Conservation (phyloP, 2,329 filamentous ascomycete species). For the Colletotrichum tropicale region DNA sequence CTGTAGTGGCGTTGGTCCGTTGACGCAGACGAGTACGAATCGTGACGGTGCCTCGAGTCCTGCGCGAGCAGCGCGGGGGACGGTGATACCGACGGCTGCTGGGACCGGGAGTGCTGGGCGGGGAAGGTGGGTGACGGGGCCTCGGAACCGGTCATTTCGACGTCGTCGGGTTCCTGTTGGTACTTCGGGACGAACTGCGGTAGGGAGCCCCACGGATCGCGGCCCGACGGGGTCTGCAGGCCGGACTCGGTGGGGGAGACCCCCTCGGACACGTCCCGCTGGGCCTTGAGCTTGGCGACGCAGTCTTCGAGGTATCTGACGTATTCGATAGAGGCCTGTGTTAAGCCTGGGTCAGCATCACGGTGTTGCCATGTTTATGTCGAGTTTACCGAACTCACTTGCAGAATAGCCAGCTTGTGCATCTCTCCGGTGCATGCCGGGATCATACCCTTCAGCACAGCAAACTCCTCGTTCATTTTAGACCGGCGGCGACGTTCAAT, state of each 20-base stretch:
- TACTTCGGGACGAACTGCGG: constrained; percentile 35
- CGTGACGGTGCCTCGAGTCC: constrained; percentile 48
- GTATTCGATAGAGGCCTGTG: constrained; percentile 92
- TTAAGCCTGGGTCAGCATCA: neutral
- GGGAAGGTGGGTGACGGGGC: constrained; percentile 52
- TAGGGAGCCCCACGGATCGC: constrained; percentile 29
- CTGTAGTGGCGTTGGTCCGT: constrained; percentile 54
- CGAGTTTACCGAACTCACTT: constrained; percentile 60
- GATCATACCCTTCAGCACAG: constrained; percentile 91
- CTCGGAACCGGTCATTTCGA: constrained; percentile 66
- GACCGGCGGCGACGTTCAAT: constrained; percentile 89
- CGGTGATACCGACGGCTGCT: constrained; percentile 58
- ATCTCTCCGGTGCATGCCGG: constrained; percentile 96
- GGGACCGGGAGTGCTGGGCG: constrained; percentile 31
- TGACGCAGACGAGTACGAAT: constrained; percentile 59
- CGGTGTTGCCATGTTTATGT: neutral
- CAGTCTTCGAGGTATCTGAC: constrained; percentile 93
- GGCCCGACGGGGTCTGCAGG: constrained; percentile 29
- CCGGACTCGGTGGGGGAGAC: constrained; percentile 29
- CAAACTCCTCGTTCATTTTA: constrained; percentile 99
- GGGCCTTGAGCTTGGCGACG: constrained; percentile 76
- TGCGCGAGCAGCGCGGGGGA: constrained; percentile 57
- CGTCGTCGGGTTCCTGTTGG: constrained; percentile 46
- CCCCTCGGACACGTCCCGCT: constrained; percentile 38
- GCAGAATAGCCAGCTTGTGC: constrained; percentile 95